Evolutionary conservation across 1,284 basidiomycete species (phyloP), one percentile per base, ranked within the genome.

Genomic region (Irpex sp.): DNA sequence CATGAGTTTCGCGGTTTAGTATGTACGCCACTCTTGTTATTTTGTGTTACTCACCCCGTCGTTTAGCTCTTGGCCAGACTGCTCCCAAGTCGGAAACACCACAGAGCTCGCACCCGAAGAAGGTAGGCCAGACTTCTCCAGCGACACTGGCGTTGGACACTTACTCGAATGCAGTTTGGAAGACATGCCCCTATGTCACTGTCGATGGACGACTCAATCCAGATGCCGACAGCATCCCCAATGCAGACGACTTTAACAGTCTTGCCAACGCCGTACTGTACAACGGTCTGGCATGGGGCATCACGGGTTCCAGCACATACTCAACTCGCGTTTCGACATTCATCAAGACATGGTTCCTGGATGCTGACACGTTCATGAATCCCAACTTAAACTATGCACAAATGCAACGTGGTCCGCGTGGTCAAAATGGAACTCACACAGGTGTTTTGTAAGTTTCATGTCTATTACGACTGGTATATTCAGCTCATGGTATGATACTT

Each of bases 351-450:
- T 88, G 85, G 82, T 92, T 90, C 77, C 71, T 89, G 31, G 79
- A 87, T 68, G 63, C 75, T 0, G 75, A 75, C 5, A 88, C 85
- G 1, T 75, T 69, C 38, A 88, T 90, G 84, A 88, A 87, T 64
- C 88, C 89, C 2, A 85, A 88, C 69, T 75, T 91, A 37, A 79
- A 85, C 65, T 91, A 83, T 68, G 85, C 79, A 0, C 89, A 91
- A 70, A 81, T 89, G 75, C 68, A 81, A 52, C 81, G 89, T 6
- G 89, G 89, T 0, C 70, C 75, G 0, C 70, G 69, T 15, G 80
- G 79, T 1, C 79, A 81, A 64, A 68, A 68, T 0, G 86, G 86
- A 44, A 76, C 77, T 47, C 82, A 83, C 68, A 86, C 83, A 19
- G 88, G 87, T 62, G 74, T 89, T 49, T 77, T 90, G 81, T 73